These are phyloP conservation scores for Flaveria linearis DNA, from an alignment of 129 eudicot genomes.

Conservation along the genomic window DNA sequence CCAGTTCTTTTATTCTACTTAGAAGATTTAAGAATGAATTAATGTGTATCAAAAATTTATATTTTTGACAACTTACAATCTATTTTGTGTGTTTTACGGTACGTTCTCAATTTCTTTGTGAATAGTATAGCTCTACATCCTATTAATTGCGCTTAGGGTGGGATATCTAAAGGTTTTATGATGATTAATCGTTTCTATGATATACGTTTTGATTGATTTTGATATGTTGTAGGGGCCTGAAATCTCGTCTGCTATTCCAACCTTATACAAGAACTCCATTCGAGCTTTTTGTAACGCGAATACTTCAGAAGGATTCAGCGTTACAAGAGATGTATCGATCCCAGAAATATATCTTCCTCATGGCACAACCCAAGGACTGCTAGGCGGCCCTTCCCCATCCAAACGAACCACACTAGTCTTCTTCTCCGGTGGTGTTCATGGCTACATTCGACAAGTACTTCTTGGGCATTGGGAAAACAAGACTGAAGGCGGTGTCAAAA, in stretches of 20 bases:
- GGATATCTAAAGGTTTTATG: too few species aligned
- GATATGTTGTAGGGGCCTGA: slow-evolving; percentile 57
- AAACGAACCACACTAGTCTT: slow-evolving; percentile 57
- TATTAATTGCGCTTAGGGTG: too few species aligned
- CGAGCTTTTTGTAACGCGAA: slow-evolving; percentile 86
- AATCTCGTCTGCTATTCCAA: slow-evolving; percentile 50
- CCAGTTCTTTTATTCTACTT: background rate
- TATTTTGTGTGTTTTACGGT: background rate
- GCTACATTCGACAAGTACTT: slow-evolving; percentile 67
- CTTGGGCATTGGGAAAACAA: slow-evolving; percentile 73
- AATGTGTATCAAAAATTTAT: background rate
- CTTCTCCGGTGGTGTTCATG: slow-evolving; percentile 87
- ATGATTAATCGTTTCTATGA: background rate
- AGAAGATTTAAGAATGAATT: background rate
- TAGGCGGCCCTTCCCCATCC: slow-evolving; percentile 62
- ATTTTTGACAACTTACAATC: background rate
- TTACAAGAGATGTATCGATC: slow-evolving; percentile 62
- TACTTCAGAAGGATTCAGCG: slow-evolving; percentile 69
- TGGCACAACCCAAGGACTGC: slow-evolving; percentile 48
- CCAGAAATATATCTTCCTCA: slow-evolving; percentile 73
- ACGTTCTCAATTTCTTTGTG: too few species aligned
- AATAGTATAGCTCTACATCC: too few species aligned
- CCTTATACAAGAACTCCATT: slow-evolving; percentile 54
- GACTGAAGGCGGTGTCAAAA: slow-evolving; percentile 56
- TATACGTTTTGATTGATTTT: background rate